Base-by-base conservation (phyloP, 106 monocot genomes). In the Chionographis japonica region DNA sequence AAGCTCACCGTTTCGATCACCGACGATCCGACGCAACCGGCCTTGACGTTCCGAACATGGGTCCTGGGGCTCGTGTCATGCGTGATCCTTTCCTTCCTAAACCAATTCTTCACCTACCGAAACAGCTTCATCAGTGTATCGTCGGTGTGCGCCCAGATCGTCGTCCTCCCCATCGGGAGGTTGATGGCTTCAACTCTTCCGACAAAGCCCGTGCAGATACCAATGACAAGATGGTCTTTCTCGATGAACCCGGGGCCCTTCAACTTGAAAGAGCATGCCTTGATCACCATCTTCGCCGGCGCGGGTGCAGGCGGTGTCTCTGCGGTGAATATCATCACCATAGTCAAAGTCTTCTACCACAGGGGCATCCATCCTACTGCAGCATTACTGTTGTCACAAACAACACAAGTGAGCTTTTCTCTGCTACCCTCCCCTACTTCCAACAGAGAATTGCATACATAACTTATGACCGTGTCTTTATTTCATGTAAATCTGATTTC, bases 201-300 rank as follows among this genome's bases (percentile, higher is more conserved):
- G 4, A 61, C 36, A 1, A 61, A 37, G 36, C 9, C 39, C 8
- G n/a, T 71, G 42, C 14, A 11, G 3, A n/a, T 71, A 6, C 71
- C 52, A 12, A 2, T 54, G 39, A 56, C 55, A 6, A 43, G 16
- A 1, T 71, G 60, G 61, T 61, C 61, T 19, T 61, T 71, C 38
- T 51, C 60, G 7, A 20, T 71, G 4, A 71, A 71, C 16, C 71
- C 71, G 12, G 71, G 71, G n/a, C 71, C 71, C 10, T 71, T 71
- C 61, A 71, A 50, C 50, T n/a, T 71, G 37, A 71, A 71, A 15
- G 71, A 71, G 46, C 76, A 76, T 7, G 52, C 41, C 50, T 62
- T 76, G 57, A 76, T 76, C 68, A 69, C 68, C 42, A 68, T 76
- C 18, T 69, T 76, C 16, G 76, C 76, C 36, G 55, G 54, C 42